Evolutionary conservation across 441 rosid genomes (phyloP).

Genomic region (Gossypium schwendimanii): DNA sequence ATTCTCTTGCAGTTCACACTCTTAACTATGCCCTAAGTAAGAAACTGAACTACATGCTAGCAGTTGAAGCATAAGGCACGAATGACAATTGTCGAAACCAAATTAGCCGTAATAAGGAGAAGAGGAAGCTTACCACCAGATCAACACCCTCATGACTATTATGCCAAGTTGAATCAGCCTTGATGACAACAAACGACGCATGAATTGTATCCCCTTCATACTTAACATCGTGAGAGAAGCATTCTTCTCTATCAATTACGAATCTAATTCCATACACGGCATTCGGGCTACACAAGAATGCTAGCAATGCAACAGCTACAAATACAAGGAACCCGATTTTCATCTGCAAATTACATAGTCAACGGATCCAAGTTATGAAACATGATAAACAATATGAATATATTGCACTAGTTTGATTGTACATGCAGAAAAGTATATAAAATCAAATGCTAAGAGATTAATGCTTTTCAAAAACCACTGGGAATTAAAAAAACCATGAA

Average conservation of each 20-base stretch:
- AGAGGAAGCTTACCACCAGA: conserved; percentile 44
- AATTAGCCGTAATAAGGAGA: background rate
- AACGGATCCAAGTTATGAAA: background rate
- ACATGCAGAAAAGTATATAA: background rate
- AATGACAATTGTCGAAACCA: background rate
- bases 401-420: background rate
- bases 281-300: conserved; percentile 22
- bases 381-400: background rate
- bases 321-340: conserved; percentile 21
- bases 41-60: background rate
- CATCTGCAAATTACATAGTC: conserved; percentile 30
- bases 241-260: conserved; percentile 65
- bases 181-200: conserved; percentile 55
- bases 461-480: background rate
- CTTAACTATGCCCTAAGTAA: background rate
- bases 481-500: background rate
- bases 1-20: background rate
- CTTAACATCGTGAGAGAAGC: conserved; percentile 60
- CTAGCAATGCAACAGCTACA: conserved; percentile 27
- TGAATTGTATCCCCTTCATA: conserved; percentile 62
- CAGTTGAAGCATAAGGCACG: background rate
- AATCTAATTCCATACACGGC: conserved; percentile 50
- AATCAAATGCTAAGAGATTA: background rate
- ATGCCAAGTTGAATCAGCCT: conserved; percentile 58
- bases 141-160: conserved; percentile 50